Evolutionary conservation across 495 filamentous ascomycete species (phyloP).

Genomic region (Hypoxylon subgilvum): DNA sequence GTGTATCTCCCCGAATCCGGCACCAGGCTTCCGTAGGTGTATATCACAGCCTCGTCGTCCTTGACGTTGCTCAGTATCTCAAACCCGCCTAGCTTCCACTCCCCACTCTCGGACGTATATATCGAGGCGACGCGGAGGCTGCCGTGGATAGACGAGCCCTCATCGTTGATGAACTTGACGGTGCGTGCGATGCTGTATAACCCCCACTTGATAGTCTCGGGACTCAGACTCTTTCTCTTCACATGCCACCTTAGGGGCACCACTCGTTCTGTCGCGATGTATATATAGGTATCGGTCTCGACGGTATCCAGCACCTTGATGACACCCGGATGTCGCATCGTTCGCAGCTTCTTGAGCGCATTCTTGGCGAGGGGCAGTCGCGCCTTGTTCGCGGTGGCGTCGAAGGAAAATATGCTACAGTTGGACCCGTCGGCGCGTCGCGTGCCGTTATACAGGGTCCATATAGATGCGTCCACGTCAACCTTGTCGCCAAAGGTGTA

Average conservation of each 20-base stretch:
- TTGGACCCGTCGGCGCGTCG: conserved; percentile 88
- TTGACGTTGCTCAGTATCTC: conserved; percentile 94
- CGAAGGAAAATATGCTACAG: conserved; percentile 97
- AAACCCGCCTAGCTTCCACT: conserved; percentile 95
- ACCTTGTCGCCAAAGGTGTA: conserved; percentile 91
- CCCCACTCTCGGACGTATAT: conserved; percentile 91
- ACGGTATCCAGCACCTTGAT: conserved; percentile 91
- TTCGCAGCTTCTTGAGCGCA: conserved; percentile 87
- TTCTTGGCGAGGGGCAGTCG: conserved; percentile 87
- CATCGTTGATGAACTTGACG: conserved; percentile 92
- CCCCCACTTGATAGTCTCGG: conserved; percentile 96
- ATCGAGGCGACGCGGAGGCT: conserved; percentile 82
- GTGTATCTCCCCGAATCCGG: conserved; percentile 82
- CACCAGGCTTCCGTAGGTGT: conserved; percentile 83
- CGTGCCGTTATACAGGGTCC: conserved; percentile 90
- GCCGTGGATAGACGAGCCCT: conserved; percentile 89
- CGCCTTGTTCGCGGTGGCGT: conserved; percentile 76
- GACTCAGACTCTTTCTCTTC: conserved; percentile 78
- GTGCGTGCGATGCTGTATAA: conserved; percentile 86
- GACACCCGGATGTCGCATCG: conserved; percentile 90
- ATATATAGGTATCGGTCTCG: conserved; percentile 92
- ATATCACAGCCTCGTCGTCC: conserved; percentile 90
- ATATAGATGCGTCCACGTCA: conserved; percentile 86
- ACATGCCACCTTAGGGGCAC: conserved; percentile 85
- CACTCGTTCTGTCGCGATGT: conserved; percentile 92